Base-by-base conservation (phyloP, 805 yeast genomes). In the Wickerhamiella cacticola region DNA sequence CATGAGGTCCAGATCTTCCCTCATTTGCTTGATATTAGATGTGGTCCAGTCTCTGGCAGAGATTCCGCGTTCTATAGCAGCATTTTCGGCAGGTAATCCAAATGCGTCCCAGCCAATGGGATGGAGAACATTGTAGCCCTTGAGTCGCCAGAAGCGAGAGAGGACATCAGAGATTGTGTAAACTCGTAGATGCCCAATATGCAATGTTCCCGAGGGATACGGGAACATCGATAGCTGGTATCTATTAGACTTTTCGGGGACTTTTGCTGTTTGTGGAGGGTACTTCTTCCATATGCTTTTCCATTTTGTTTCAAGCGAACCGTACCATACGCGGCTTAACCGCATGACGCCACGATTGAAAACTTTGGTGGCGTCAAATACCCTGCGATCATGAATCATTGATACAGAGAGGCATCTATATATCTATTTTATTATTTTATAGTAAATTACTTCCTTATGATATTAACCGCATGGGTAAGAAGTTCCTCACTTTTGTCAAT, bases 81-180 rank as follows among this genome's bases (percentile, higher is more conserved):
- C 98, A 63, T 92, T 92, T 62, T 92, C 98, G 0, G 98, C 98
- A 0, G 98, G 98, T 23, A 92, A 69, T 1, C 98, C 98, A 70
- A 92, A 92, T 0, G 97, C 95, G 68, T 92, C 98, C 96, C 96
- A 92, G 0, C 98, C 98, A 94, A 92, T 88, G 0, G 97, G 96
- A 60, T 92, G 95, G 1, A 89, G 70, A 12, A 89, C 95, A 33
- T 78, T 67, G 55, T 71, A 74, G 1, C 96, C 96, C 45, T 73
- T 75, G 65, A 84, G 72, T 53, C 92, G 69, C 54, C 84, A 75
- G 62, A 75, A 89, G 54, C 97, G 69, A 1, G 94, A 74, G 34
- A 92, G 60, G 2, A 79, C 81, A 63, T 92, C 98, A 56, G 88
- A 78, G 25, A 92, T 86, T 0, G 96, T 82, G 63, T 84, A 92